phyloP scores from a whole-genome alignment of 2,329 filamentous ascomycete genomes.

The Botryosphaeria agaves region DNA sequence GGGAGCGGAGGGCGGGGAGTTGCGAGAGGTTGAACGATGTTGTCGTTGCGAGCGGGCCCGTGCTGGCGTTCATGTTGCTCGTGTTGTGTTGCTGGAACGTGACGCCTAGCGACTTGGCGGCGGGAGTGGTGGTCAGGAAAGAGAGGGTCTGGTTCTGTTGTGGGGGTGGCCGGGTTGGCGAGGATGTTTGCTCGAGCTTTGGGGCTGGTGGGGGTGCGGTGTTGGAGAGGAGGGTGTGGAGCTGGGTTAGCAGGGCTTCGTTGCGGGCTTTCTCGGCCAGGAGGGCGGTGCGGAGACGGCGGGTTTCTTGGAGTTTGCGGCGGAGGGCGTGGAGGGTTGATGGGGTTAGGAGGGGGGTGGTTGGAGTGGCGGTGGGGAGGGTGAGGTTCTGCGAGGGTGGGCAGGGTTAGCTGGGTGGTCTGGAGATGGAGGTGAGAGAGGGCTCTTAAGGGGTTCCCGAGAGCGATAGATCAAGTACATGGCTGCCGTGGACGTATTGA shows the following conservation, averaged over 20 bases:
- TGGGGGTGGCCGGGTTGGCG: conserved; percentile 4
- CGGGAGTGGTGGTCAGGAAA: conserved; percentile 35
- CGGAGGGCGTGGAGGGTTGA: conserved; percentile 58
- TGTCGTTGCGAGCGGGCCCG: conserved; percentile 46
- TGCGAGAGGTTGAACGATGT: conserved; percentile 69
- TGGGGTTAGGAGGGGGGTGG: conserved; percentile 30
- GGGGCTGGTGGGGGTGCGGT: conserved; percentile 4
- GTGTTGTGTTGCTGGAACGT: too few relatives aligned
- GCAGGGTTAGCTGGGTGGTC: conserved; percentile 1
- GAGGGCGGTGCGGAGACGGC: conserved; percentile 53
- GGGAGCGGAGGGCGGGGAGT: conserved; percentile 56
- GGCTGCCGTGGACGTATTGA: not conserved
- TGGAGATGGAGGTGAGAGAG: too few relatives aligned
- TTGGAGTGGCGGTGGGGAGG: conserved; percentile 8
- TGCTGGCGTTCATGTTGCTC: conserved; percentile 14
- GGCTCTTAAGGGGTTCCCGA: not conserved
- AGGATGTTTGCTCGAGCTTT: conserved; percentile 7
- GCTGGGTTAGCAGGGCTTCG: conserved; percentile 46
- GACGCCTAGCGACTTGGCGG: conserved; percentile 29
- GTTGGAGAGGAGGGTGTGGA: conserved; percentile 39
- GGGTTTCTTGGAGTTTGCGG: conserved; percentile 59
- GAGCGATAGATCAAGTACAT: not conserved
- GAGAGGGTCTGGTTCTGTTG: conserved; percentile 25
- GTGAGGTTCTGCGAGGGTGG: conserved; percentile 9
- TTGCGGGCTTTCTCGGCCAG: conserved; percentile 56